Percentiles rank a stretch among this genome's conserved stretches.
Evolutionary conservation across 2,329 filamentous ascomycete species (phyloP).

Genomic region (Colletotrichum salicis): DNA sequence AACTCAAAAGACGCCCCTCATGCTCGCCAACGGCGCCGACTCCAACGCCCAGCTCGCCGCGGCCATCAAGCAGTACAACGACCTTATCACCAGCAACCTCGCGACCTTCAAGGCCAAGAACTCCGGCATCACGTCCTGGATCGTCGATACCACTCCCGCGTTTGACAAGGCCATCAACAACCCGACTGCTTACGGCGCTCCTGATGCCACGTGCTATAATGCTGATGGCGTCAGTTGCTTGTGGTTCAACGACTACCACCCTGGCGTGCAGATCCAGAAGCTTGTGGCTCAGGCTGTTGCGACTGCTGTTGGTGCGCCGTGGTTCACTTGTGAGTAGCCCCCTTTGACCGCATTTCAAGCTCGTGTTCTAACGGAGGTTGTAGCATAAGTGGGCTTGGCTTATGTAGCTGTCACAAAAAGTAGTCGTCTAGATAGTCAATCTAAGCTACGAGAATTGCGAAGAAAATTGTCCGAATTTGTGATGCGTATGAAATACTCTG

Average conservation of each 20-base stretch:
- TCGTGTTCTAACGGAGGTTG: neutral
- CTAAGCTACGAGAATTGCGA: neutral
- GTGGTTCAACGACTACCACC: conserved; percentile 58
- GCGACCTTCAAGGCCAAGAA: conserved; percentile 48
- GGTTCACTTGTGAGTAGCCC: conserved; percentile 19
- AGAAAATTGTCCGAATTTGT: neutral
- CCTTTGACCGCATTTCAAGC: fast-evolving
- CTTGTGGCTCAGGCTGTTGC: conserved; percentile 52
- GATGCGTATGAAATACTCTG: neutral
- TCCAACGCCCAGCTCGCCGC: conserved; percentile 44
- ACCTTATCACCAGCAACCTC: conserved; percentile 42
- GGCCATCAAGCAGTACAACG: conserved; percentile 53
- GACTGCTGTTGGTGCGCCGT: conserved; percentile 34
- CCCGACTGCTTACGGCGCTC: conserved; percentile 53
- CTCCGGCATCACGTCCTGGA: conserved; percentile 43
- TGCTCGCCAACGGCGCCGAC: conserved; percentile 41
- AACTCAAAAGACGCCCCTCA: conserved; percentile 51
- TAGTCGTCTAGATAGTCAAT: neutral
- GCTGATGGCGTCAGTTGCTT: conserved; percentile 54
- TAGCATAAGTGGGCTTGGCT: neutral
- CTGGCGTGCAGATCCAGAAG: conserved; percentile 51
- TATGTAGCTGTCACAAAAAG: neutral
- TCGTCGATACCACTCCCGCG: conserved; percentile 53
- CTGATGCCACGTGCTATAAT: conserved; percentile 54
- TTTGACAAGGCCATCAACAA: conserved; percentile 56